phyloP scores from a whole-genome alignment of 176 grass and related monocot species.

The Miscanthus lutarioriparius region DNA sequence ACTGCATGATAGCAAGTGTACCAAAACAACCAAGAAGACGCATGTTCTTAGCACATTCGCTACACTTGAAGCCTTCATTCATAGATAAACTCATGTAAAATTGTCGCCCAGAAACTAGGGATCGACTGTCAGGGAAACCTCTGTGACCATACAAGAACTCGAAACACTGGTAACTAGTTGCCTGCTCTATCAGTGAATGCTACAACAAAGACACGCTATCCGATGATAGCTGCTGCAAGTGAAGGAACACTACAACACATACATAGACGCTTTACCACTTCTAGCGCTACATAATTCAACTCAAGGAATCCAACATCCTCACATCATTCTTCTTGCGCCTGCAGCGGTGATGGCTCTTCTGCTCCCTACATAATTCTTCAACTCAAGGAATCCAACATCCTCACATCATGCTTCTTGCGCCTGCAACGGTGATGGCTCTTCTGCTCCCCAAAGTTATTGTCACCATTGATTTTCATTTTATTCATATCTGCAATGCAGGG shows the following conservation, averaged over 20 bases:
- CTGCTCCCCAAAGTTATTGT: slow-evolving; percentile 72
- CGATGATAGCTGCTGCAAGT: not conserved
- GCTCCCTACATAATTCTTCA: slow-evolving; percentile 42
- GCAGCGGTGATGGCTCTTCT: slow-evolving; percentile 67
- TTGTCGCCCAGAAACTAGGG: not conserved
- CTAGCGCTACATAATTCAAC: slow-evolving; percentile 5
- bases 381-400: slow-evolving; percentile 53
- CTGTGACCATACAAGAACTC: not conserved
- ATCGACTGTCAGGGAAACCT: not conserved
- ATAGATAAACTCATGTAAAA: not conserved
- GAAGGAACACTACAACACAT: not conserved
- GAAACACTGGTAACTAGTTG: slow-evolving; percentile 5
- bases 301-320: slow-evolving; percentile 56
- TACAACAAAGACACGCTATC: not conserved
- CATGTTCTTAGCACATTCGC: not conserved
- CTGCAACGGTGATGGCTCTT: slow-evolving; percentile 70
- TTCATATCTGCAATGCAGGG: slow-evolving; percentile 39
- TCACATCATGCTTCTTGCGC: slow-evolving; percentile 71
- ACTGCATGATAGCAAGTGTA: not conserved
- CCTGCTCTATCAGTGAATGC: not conserved
- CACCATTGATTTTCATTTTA: slow-evolving; percentile 53
- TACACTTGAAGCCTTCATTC: not conserved
- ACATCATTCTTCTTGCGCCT: slow-evolving; percentile 72
- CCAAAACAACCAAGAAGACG: not conserved
- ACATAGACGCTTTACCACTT: slow-evolving; percentile 4